Evolutionary conservation across 2,329 filamentous ascomycete species (phyloP), one percentile per base, ranked within the genome.

Genomic region (Fusarium floridanum): DNA sequence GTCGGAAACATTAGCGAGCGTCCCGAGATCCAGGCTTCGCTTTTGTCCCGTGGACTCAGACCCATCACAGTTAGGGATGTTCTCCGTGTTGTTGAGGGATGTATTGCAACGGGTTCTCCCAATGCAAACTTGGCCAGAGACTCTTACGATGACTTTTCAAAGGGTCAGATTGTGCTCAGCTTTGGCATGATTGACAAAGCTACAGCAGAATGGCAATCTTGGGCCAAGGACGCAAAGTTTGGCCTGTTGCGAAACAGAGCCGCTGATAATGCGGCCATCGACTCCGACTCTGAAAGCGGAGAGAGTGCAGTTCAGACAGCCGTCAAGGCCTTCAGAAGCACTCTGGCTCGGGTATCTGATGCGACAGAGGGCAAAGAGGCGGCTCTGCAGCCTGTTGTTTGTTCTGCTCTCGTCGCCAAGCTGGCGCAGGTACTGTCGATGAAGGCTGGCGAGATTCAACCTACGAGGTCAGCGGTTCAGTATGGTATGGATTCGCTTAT

Each of bases 401-500:
- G 75, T 39, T 64, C 73, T 61, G 75, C 75, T 64, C 75, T 77
- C 34, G 68, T 77, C 43, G 75, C 75, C 9, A 77, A 77, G 29
- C 22, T 77, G 6, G 75, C 75, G 5, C 76, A 78, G 29, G 73
- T 77, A 16, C 50, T 77, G 11, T 77, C 75, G 11, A 70, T 77
- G 55, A 77, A 77, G 73, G 45, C 75, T 66, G 63, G 55, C 7
- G 75, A 77, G n/a, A 76, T 77, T 1, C 75, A 69, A 22, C 70
- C 71, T 27, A 62, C 75, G 2, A 76, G 75, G 27, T 77, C 75
- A 4, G 75, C 75, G 10, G 68, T 77, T 4, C 75, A 77, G 57
- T 77, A 77, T 22, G 75, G 75, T 5, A 77, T 77, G 75, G 75
- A 77, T 34, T 77, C 75, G 14, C 75, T 77, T 16, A 77, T 77